phyloP scores from a whole-genome alignment of 2,329 filamentous ascomycete species.

The Xylariaceae sp. region DNA sequence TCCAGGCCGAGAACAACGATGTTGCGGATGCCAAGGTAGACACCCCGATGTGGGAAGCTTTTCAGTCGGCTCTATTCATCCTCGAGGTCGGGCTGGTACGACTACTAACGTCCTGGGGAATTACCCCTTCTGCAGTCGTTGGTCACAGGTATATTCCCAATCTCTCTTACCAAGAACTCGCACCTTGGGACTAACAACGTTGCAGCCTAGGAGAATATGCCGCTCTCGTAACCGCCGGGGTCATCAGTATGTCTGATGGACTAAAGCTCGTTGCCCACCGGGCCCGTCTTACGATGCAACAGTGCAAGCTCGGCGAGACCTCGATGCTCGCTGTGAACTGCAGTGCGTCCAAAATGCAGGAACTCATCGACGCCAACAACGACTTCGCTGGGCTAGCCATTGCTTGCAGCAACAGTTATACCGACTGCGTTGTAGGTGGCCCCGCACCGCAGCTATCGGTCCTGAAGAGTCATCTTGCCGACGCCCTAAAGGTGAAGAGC shows the following conservation, averaged over 20 bases:
- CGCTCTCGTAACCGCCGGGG: conserved; percentile 11
- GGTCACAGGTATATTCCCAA: conserved; percentile 15
- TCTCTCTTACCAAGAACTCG: background rate
- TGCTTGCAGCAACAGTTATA: conserved; percentile 16
- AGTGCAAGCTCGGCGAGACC: conserved; percentile 6
- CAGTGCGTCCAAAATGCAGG: background rate
- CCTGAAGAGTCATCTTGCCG: conserved; percentile 4
- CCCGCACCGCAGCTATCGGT: conserved; percentile 5
- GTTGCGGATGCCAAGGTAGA: background rate
- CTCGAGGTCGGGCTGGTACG: conserved; percentile 14
- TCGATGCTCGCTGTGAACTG: conserved; percentile 15
- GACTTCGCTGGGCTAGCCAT: conserved; percentile 6
- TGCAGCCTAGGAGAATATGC: conserved; percentile 18
- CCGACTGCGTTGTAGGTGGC: conserved; percentile 21
- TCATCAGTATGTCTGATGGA: conserved; percentile 5
- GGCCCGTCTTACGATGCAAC: conserved; percentile 12
- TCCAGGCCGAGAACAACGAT: background rate
- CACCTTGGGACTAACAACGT: background rate
- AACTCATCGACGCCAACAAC: conserved; percentile 1
- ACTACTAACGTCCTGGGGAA: conserved; percentile 16
- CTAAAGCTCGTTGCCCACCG: conserved; percentile 11
- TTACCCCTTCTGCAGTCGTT: conserved; percentile 10
- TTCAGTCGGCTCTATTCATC: conserved; percentile 12
- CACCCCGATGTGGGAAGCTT: conserved; percentile 3
- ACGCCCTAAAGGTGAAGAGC: conserved; percentile 1